Conservation (phyloP, 2,329 filamentous ascomycete species). For the Botrytis porri region DNA sequence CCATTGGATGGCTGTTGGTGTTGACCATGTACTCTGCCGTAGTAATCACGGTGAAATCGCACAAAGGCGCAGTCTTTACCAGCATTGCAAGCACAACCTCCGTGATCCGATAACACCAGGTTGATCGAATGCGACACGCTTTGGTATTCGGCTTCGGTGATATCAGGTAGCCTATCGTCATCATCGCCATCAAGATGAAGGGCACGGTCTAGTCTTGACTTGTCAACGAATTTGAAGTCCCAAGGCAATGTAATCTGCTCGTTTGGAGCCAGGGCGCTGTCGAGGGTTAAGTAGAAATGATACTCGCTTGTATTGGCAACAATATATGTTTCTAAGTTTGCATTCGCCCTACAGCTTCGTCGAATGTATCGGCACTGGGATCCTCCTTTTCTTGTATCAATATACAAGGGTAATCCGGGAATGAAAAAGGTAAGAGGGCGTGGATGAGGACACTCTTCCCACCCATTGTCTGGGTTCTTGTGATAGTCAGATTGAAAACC, state of each 20-base stretch:
- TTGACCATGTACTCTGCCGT: constrained; percentile 49
- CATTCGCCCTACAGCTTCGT: constrained; percentile 86
- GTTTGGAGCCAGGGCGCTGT: constrained; percentile 64
- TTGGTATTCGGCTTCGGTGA: constrained; percentile 56
- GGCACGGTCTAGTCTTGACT: constrained; percentile 54
- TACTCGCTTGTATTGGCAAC: constrained; percentile 75
- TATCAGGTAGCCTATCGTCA: constrained; percentile 44
- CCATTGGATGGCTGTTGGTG: constrained; percentile 38
- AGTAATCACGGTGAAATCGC: constrained; percentile 59
- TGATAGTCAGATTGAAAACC: constrained; percentile 73
- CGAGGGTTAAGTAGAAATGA: constrained; percentile 90
- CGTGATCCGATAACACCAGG: constrained; percentile 71
- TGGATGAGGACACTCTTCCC: constrained; percentile 62
- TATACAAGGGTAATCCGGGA: constrained; percentile 82
- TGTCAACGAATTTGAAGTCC: constrained; percentile 64
- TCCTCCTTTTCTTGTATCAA: constrained; percentile 86
- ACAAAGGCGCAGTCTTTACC: constrained; percentile 62
- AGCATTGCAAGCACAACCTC: constrained; percentile 72
- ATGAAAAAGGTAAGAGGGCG: constrained; percentile 84
- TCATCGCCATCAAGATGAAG: constrained; percentile 60
- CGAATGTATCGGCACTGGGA: constrained; percentile 85
- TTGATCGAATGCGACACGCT: constrained; percentile 63
- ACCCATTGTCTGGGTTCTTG: constrained; percentile 61
- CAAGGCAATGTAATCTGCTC: constrained; percentile 63
- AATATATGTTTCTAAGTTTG: constrained; percentile 73